Evolutionary conservation across 2,329 filamentous ascomycete species (phyloP).

Genomic region (Fusarium sp.): DNA sequence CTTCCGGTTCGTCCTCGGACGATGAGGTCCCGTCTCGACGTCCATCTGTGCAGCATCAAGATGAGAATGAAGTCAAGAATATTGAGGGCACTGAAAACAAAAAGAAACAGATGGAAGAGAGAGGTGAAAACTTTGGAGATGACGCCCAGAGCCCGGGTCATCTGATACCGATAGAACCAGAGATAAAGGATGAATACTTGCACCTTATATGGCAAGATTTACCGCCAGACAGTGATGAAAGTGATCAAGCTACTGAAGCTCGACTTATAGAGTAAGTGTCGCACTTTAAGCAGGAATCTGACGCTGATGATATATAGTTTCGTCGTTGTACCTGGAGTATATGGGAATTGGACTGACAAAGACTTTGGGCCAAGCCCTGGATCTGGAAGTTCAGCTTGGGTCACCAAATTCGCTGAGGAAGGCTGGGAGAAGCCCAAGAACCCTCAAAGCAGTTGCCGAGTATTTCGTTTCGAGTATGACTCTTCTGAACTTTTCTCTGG

Average conservation of each 20-base stretch:
- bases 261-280: neutral
- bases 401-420: neutral
- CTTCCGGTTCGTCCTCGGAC: neutral
- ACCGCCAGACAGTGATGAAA: no score
- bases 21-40: neutral
- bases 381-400: slow-evolving; percentile 1
- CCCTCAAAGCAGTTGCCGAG: neutral
- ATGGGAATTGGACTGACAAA: neutral
- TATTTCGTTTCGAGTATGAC: neutral
- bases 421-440: neutral
- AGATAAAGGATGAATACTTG: neutral
- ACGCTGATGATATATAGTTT: neutral
- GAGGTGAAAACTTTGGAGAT: accelerated
- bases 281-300: accelerated
- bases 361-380: neutral
- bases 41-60: neutral
- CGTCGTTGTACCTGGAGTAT: neutral
- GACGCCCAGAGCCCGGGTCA: no score
- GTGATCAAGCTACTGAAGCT: neutral
- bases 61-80: accelerated
- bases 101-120: neutral
- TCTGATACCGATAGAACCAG: accelerated
- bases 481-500: neutral
- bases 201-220: neutral
- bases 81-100: no score